These are phyloP conservation scores for Phellopilus nigrolimitatus DNA, from an alignment of 1,284 basidiomycete genomes.

Conservation along the genomic window DNA sequence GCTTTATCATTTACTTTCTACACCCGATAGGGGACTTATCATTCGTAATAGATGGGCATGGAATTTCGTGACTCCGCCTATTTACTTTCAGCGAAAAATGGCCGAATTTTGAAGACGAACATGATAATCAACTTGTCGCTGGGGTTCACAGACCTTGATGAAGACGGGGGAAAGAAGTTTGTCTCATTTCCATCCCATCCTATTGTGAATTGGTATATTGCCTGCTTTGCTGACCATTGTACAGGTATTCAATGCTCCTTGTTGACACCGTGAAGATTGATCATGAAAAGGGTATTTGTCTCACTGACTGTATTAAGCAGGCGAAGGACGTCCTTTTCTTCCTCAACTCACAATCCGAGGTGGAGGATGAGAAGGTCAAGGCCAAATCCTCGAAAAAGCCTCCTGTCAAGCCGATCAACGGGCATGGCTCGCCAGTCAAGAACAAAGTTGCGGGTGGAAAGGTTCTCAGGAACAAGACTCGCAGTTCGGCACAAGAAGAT, in stretches of 20 bases:
- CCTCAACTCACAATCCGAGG: constrained; percentile 52
- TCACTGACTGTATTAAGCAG: constrained; percentile 83
- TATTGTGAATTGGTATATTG: neutral
- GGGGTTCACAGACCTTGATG: constrained; percentile 79
- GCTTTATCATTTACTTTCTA: neutral
- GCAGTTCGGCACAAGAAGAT: constrained; percentile 76
- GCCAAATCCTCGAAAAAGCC: constrained; percentile 54
- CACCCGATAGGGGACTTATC: constrained; percentile 15
- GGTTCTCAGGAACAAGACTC: constrained; percentile 79
- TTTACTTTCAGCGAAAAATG: constrained; percentile 79
- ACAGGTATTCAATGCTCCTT: constrained; percentile 84
- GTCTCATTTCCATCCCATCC: constrained; percentile 23
- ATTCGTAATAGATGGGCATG: constrained; percentile 68
- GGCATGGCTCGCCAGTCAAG: constrained; percentile 55
- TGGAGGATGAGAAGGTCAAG: constrained; percentile 47
- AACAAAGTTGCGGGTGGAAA: constrained; percentile 76
- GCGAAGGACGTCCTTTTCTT: constrained; percentile 90
- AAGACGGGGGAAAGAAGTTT: constrained; percentile 74
- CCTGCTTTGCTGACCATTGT: constrained; percentile 1
- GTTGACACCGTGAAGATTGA: constrained; percentile 87
- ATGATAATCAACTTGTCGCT: constrained; percentile 87
- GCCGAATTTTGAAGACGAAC: constrained; percentile 63
- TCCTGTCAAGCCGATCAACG: constrained; percentile 50
- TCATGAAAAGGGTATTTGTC: constrained; percentile 58
- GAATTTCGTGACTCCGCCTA: constrained; percentile 93